phyloP scores from a whole-genome alignment of 164 flowering plant genomes.

The Sedum album region DNA sequence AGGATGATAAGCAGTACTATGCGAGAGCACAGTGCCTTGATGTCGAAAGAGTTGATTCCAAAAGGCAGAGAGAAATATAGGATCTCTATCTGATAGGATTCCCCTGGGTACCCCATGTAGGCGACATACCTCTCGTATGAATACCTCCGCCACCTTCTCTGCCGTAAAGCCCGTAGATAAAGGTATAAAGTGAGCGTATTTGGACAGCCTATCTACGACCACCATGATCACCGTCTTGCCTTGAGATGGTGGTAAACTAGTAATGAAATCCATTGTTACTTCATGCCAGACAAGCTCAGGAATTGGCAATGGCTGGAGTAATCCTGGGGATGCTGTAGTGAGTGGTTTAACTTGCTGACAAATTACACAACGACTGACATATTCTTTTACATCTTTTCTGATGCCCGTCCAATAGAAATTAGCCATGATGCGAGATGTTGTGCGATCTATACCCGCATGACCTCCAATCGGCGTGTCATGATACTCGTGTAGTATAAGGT shows the following conservation, averaged over 20 bases:
- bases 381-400: not conserved
- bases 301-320: not conserved
- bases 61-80: constrained; percentile 13
- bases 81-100: constrained; percentile 13
- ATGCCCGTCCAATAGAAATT: not conserved
- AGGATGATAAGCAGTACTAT: constrained; percentile 15
- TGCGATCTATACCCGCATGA: not conserved
- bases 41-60: constrained; percentile 12
- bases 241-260: not conserved
- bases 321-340: not conserved
- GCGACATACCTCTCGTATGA: not conserved
- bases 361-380: not conserved
- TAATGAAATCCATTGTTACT: not conserved
- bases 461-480: not conserved
- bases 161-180: constrained; percentile 6
- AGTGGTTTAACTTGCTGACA: not conserved
- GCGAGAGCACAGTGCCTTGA: not conserved
- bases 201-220: constrained; percentile 17
- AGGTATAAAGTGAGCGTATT: constrained; percentile 12
- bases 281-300: not conserved
- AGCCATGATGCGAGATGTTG: not conserved
- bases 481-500: not conserved
- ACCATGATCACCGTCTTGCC: constrained; percentile 11
- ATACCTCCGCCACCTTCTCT: not conserved
- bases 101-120: constrained; percentile 15